Percentiles rank a stretch among this genome's conserved stretches.
Conservation (phyloP, 805 yeast species). For the Myxozyma lipomycoides region DNA sequence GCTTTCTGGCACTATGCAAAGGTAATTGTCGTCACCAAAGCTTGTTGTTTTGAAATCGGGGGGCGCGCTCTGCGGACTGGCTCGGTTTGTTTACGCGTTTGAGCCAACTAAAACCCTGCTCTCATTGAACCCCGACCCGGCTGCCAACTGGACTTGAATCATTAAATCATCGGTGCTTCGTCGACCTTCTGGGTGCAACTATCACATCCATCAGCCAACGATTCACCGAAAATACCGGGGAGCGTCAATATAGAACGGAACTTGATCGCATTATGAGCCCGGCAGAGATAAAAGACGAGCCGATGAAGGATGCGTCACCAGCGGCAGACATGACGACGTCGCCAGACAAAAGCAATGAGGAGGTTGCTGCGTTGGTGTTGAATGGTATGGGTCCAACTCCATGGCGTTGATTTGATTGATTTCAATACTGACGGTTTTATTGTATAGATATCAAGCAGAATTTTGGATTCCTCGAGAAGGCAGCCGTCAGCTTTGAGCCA, state of each 20-base stretch:
- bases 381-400: conserved; percentile 14
- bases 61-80: not conserved
- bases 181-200: not conserved
- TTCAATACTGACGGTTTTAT: not conserved
- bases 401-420: not conserved
- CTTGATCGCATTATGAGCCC: not conserved
- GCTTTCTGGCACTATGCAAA: too few relatives aligned
- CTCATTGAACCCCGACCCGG: too few relatives aligned
- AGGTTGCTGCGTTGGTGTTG: conserved; percentile 17
- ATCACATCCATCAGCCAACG: too few relatives aligned
- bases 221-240: not conserved
- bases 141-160: too few relatives aligned
- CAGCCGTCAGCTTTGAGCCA: conserved; percentile 73
- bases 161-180: not conserved
- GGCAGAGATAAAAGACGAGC: conserved; percentile 14
- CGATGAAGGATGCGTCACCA: conserved; percentile 14
- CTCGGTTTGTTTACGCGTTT: conserved; percentile 1
- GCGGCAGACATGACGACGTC: not conserved
- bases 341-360: conserved; percentile 14
- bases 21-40: too few relatives aligned
- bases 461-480: conserved; percentile 53
- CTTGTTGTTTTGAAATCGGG: too few relatives aligned
- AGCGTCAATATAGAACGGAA: not conserved
- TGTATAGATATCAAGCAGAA: conserved; percentile 37
- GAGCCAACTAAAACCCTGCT: too few relatives aligned